Conservation (phyloP, 129 eudicot genomes). For the Artemisia tridentata region DNA sequence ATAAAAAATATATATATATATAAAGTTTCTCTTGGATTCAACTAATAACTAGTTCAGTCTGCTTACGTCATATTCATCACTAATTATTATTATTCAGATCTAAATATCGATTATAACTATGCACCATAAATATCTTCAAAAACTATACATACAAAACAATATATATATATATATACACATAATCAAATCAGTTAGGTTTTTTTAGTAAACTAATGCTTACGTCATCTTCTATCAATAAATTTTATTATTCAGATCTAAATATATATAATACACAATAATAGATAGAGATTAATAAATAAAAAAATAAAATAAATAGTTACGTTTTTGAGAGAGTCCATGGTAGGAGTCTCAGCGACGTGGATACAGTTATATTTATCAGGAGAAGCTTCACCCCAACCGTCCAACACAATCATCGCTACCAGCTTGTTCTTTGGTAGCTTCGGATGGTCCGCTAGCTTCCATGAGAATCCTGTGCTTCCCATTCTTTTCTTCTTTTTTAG, state of each 20-base stretch:
- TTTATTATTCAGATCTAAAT: not conserved
- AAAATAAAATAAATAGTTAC: conserved; percentile 22
- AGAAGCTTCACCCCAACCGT: conserved; percentile 93
- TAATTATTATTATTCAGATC: not conserved
- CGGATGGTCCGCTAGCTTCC: conserved; percentile 75
- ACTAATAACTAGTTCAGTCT: too few species aligned
- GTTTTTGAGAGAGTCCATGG: conserved; percentile 80
- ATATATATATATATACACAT: not conserved
- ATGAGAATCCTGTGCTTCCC: conserved; percentile 80
- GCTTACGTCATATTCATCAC: not conserved
- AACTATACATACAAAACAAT: not conserved
- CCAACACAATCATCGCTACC: conserved; percentile 69
- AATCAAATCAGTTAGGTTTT: too few species aligned
- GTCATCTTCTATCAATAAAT: not conserved
- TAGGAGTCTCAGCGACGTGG: conserved; percentile 76
- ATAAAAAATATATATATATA: too few species aligned
- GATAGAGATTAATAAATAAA: not conserved
- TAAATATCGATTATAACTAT: not conserved
- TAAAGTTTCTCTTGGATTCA: too few species aligned
- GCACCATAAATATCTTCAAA: not conserved
- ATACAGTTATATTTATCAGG: conserved; percentile 71
- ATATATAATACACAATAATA: not conserved
- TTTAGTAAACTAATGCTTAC: not conserved
- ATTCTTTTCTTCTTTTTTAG: conserved; percentile 42
- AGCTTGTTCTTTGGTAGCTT: conserved; percentile 73